Base-by-base conservation (phyloP, 805 yeast genomes). In the Candida nonsorbophila region DNA sequence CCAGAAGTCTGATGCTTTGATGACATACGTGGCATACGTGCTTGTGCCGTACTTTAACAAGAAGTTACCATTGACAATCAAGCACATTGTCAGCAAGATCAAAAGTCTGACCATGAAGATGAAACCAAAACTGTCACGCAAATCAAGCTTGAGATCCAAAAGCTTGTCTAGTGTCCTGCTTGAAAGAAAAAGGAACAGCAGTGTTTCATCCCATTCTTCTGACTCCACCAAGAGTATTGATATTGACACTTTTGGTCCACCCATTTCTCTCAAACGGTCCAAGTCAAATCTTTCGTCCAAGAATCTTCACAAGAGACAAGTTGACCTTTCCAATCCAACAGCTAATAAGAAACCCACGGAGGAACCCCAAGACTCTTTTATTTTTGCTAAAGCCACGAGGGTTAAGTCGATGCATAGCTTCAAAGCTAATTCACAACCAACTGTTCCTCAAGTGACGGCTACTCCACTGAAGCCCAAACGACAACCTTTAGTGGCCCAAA, bases 11-110 rank as follows among this genome's bases (percentile, higher is more conserved):
- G 40, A 47, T 8, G 49, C 41, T 8, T 36, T 42, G 5, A 47
- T 49, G 12, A 77, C 74, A 4, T 76, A 73, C 41, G 49, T 72
- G 21, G 72, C 67, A 3, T 69, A 67, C 37, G 72, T 75, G 6
- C 34, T 77, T 3, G 59, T 75, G 1, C 81, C 82, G 0, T 73
- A 67, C 47, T 77, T 59, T 44, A 68, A 59, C 28, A 66, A 64
- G 32, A 65, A 55, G 34, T 48, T 73, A 4, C 81, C 82, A 0
- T 41, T 53, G 22, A 51, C 69, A 4, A 63, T 72, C 6, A 62
- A 60, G 27, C 67, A 63, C 34, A 51, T 74, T 14, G 54, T 72
- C 5, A 61, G 60, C 13, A 69, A 65, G 30, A 55, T 75, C 27
- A 74, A 71, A 34, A 72, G 70, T 9, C 72, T 69, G 45, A 62